Conservation (phyloP, 108 stramenopile genomes). For the Nitzschia putrida region DNA sequence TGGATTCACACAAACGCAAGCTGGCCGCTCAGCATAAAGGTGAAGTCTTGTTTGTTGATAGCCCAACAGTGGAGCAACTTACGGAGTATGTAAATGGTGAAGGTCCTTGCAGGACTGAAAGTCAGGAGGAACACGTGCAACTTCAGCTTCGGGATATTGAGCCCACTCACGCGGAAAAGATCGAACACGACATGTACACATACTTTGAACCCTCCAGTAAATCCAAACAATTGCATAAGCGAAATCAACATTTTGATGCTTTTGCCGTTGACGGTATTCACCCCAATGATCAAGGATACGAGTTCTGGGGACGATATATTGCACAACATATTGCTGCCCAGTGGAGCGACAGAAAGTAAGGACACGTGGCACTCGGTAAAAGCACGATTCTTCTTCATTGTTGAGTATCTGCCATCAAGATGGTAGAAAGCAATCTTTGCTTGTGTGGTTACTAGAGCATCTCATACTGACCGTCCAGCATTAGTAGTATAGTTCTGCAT, state of each 20-base stretch:
- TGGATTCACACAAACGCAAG: conserved; percentile 49
- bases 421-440: no score
- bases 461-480: not conserved
- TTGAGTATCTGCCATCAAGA: no score
- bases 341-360: conserved; percentile 13
- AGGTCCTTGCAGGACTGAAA: conserved; percentile 29
- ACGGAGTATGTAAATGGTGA: conserved; percentile 23
- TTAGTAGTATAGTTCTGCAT: not conserved
- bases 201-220: conserved; percentile 15
- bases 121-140: conserved; percentile 30
- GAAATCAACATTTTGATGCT: conserved; percentile 3
- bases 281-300: conserved; percentile 61
- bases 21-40: conserved; percentile 42
- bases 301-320: conserved; percentile 66
- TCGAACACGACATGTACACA: conserved; percentile 46
- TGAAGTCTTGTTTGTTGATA: conserved; percentile 55
- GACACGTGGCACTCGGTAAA: no score
- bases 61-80: conserved; percentile 34
- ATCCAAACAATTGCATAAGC: not conserved
- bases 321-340: conserved; percentile 48
- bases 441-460: no score
- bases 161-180: conserved; percentile 4
- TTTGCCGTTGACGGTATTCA: conserved; percentile 57
- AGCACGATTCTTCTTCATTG: no score
- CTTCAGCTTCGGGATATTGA: conserved; percentile 40